Evolutionary conservation across 306 rosid genomes (phyloP), one percentile per base, ranked within the genome.

Genomic region (Vigna angularis): DNA sequence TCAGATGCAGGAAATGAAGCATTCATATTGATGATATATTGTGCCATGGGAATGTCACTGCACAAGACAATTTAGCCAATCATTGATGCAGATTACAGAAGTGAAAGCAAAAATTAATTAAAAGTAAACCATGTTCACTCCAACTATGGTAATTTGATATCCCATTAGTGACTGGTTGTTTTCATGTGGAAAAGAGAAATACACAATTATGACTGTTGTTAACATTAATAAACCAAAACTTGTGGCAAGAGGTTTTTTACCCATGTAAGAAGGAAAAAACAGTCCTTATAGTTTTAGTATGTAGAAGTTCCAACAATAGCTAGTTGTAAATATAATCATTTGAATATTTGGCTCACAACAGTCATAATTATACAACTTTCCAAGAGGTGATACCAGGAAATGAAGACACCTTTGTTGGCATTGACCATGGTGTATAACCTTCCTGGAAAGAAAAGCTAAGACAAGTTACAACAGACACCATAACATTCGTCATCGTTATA

Each of bases 21-120:
- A 70, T 95, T 89, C 88, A 87, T 73, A 70, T 86, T 89, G 88
- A 92, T 88, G 83, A 95, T 91, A 86, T 92, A 95, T 44, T 95
- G 98, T 0, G 96, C 93, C 98, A 95, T 95, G 14, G 98, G 97
- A 80, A 92, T 51, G 81, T 95, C 98, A 76, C 98, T 94, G 95
- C 88, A 80, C 58, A 58, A 85, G 34, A 38, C 61, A 65, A 83
- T 20, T 15, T 70, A 14, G 40, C 50, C 32, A 22, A 32, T 52
- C 10, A 61, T 28, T 28, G 42, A 26, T 40, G 73, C 67, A 72
- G 36, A 38, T 17, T 45, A 55, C 64, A 76, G 26, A 61, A 51
- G 12, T 57, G 30, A 67, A 45, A 69, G 42, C 34, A 22, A 55
- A 62, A 14, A 11, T 2, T 8, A 45, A 34, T 40, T 18, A 51